Base-by-base conservation (phyloP, 257 asterid genomes). In the Ilex aquifolium region DNA sequence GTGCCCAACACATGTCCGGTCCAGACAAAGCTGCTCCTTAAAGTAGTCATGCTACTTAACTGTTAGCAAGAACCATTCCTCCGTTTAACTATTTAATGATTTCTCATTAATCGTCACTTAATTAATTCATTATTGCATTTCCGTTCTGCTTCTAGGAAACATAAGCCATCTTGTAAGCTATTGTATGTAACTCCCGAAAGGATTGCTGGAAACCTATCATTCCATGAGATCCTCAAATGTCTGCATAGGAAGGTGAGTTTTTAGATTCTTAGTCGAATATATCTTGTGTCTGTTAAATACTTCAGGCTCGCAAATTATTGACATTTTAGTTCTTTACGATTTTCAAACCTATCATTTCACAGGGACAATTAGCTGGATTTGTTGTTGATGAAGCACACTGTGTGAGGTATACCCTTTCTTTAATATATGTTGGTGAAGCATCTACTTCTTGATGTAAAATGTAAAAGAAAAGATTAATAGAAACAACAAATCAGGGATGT, bases 371-470 rank as follows among this genome's bases (percentile, higher is more conserved):
- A 71, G 94, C 95, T 58, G 97, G 95, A 68, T 93, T 93, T 82
- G 88, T 87, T 65, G 81, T 89, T 74, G 99, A 93, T 79, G 99
- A 93, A 84, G 97, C 99, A 69, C 99, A 93, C 74, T 93, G 97
- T 80, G 77, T 90, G 69, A 93, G 99, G 99, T 90, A 77, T 69
- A 68, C 14, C 15, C 30, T 3, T 53, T 36, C 15, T 53, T 10
- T n/a, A 15, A 21, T 2, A 14, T 17, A 53, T 2, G 57, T 14
- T 17, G 2, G 27, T 53, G 30, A 17, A 3, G 5, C 6, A 17
- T 53, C 31, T 7, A 3, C 15, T 53, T 21, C 1, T 17, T 21
- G 31, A 53, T 53, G 57, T 53, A 3, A 46, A 53, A 10, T 6
- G 57, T 17, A 53, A n/a, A 5, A 14, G 31, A 21, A 15, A 14